Evolutionary conservation across 2,329 filamentous ascomycete species (phyloP).

Genomic region (Colletotrichum gloeosporioides): DNA sequence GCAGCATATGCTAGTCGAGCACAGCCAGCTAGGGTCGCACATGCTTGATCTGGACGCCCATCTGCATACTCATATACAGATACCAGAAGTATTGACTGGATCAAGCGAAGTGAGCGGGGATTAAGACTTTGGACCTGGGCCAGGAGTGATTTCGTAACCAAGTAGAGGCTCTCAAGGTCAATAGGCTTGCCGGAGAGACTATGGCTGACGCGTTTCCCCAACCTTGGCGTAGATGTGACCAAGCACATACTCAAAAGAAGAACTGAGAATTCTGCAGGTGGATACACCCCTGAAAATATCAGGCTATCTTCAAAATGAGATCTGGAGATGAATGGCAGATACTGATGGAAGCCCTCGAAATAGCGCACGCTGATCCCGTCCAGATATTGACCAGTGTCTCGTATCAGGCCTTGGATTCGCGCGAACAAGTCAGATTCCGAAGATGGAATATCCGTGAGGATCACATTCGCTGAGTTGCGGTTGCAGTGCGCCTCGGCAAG

Average conservation of each 20-base stretch:
- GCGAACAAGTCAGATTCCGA: not conserved
- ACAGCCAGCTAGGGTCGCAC: not conserved
- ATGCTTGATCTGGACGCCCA: not conserved
- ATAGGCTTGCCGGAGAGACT: not conserved
- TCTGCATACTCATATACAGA: not conserved
- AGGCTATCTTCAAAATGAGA: constrained; percentile 30
- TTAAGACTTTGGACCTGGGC: not conserved
- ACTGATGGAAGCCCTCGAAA: constrained; percentile 27
- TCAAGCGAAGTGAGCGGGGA: not conserved
- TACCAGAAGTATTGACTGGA: not conserved
- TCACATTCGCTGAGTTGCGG: not conserved
- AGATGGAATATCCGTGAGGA: not conserved
- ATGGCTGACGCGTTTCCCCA: not conserved
- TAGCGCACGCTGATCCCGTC: not conserved
- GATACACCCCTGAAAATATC: not conserved
- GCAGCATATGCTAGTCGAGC: not conserved
- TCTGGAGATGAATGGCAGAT: constrained; percentile 32
- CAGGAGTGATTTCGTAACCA: not conserved
- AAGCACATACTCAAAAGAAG: not conserved
- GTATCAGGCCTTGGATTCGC: not conserved
- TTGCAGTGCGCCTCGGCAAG: not conserved
- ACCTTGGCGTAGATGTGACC: not conserved
- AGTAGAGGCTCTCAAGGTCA: not conserved
- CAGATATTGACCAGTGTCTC: not conserved
- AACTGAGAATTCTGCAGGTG: not conserved